Percentiles rank a stretch among this genome's conserved stretches.
phyloP scores from a whole-genome alignment of 2,329 filamentous ascomycete species.

The Phialophora tarda region DNA sequence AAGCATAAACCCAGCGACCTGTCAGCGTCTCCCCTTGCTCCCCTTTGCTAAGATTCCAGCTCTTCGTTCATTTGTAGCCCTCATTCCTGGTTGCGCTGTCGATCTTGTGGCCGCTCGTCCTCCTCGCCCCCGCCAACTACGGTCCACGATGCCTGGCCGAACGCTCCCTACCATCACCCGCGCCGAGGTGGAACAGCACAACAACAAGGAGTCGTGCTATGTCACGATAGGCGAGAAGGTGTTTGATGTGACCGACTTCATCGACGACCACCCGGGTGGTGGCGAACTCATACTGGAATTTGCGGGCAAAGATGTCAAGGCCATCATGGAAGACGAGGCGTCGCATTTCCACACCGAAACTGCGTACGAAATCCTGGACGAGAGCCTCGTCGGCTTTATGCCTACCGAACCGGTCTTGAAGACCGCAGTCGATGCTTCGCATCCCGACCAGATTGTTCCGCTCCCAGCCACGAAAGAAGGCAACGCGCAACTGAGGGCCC shows the following conservation, averaged over 20 bases:
- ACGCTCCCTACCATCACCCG: conserved; percentile 82
- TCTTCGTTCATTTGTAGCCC: background rate
- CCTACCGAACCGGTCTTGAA: conserved; percentile 63
- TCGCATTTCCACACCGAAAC: conserved; percentile 89
- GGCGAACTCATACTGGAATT: conserved; percentile 87
- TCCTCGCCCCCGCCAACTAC: background rate
- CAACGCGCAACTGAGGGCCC: conserved; percentile 52
- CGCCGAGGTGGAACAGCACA: conserved; percentile 81
- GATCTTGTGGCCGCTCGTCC: background rate
- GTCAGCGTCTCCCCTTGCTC: background rate
- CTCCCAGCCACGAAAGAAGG: conserved; percentile 58
- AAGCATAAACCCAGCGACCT: conserved; percentile 11
- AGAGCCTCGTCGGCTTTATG: conserved; percentile 82
- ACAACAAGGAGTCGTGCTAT: conserved; percentile 82
- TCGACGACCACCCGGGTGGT: conserved; percentile 89
- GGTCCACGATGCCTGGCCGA: conserved; percentile 62
- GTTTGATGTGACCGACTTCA: conserved; percentile 91
- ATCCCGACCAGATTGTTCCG: conserved; percentile 58
- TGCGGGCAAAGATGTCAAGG: conserved; percentile 81
- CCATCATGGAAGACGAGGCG: conserved; percentile 79
- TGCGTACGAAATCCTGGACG: conserved; percentile 94
- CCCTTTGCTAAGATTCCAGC: background rate
- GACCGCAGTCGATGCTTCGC: conserved; percentile 54
- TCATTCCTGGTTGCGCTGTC: conserved; percentile 4
- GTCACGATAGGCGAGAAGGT: conserved; percentile 89